A percentile compares a stretch with the other conserved stretches of the same genome.
phyloP scores from a whole-genome alignment of 495 filamentous ascomycete species.

The Rhizodiscina lignyota region DNA sequence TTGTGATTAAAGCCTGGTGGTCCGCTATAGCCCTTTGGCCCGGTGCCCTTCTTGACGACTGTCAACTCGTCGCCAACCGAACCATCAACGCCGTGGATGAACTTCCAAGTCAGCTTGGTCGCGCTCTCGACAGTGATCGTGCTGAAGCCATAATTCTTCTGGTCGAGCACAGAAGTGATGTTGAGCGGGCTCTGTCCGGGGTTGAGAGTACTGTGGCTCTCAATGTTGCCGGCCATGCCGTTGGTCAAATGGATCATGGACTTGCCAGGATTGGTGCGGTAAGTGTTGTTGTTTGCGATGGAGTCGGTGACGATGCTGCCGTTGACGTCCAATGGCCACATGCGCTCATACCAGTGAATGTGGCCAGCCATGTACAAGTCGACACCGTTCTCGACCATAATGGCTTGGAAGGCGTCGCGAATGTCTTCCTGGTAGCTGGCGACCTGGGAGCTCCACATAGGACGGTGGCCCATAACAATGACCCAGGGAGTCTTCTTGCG shows the following conservation, averaged over 20 bases:
- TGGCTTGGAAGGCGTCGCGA: slow-evolving; percentile 4
- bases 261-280: slow-evolving; percentile 19
- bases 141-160: slow-evolving; percentile 30
- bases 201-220: slow-evolving; percentile 18
- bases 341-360: slow-evolving; percentile 21
- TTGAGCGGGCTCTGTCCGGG: slow-evolving; percentile 14
- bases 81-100: slow-evolving; percentile 28
- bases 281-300: slow-evolving; percentile 22
- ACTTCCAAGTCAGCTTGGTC: slow-evolving; percentile 27
- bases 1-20: too few relatives aligned
- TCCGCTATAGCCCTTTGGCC: too few relatives aligned
- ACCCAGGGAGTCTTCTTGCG: slow-evolving; percentile 24
- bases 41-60: slow-evolving; percentile 21
- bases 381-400: slow-evolving; percentile 5
- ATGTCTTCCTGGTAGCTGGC: slow-evolving; percentile 11
- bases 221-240: slow-evolving; percentile 20
- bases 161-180: slow-evolving; percentile 32
- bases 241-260: slow-evolving; percentile 22
- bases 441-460: slow-evolving; percentile 8
- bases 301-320: slow-evolving; percentile 17
- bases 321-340: slow-evolving; percentile 22
- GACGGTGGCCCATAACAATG: slow-evolving; percentile 5
- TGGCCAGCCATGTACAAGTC: slow-evolving; percentile 9
- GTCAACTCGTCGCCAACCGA: slow-evolving; percentile 26
- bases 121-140: slow-evolving; percentile 29